Evolutionary conservation across 2,329 filamentous ascomycete genomes (phyloP).

Genomic region (Nigrospora sphaerica): DNA sequence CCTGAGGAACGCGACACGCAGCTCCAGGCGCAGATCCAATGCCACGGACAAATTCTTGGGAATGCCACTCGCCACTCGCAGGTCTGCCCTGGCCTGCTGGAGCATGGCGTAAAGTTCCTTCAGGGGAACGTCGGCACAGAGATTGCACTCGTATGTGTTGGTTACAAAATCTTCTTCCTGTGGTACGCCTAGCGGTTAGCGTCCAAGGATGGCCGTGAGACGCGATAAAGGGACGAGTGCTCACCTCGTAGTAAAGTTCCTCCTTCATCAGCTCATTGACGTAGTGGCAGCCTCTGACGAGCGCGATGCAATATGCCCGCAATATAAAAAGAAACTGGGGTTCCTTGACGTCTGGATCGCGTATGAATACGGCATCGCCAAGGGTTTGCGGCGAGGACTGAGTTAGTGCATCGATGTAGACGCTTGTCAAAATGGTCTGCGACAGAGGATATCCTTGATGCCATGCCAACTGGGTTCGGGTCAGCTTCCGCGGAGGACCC

Average conservation of each 20-base stretch:
- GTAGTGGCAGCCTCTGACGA: slow-evolving; percentile 76
- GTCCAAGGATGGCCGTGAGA: background rate
- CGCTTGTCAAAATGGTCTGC: slow-evolving; percentile 87
- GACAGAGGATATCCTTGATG: slow-evolving; percentile 92
- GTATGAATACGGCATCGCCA: slow-evolving; percentile 56
- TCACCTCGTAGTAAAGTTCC: slow-evolving; percentile 87
- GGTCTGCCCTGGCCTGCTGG: slow-evolving; percentile 27
- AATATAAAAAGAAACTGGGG: slow-evolving; percentile 57
- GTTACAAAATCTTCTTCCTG: slow-evolving; percentile 96
- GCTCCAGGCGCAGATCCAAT: slow-evolving; percentile 56
- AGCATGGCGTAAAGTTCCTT: slow-evolving; percentile 49
- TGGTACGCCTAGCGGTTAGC: slow-evolving; percentile 6
- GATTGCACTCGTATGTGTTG: slow-evolving; percentile 75
- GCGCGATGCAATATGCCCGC: slow-evolving; percentile 75
- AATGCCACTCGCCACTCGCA: slow-evolving; percentile 22
- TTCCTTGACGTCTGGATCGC: slow-evolving; percentile 8
- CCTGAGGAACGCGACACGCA: slow-evolving; percentile 57
- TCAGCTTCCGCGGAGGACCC: background rate
- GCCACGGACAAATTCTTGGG: slow-evolving; percentile 39
- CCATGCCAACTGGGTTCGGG: slow-evolving; percentile 71
- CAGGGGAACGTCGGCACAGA: slow-evolving; percentile 59
- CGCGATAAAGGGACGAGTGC: slow-evolving; percentile 5
- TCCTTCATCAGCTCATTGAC: slow-evolving; percentile 70
- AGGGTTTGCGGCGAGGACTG: slow-evolving; percentile 60
- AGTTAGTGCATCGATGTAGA: slow-evolving; percentile 80